Evolutionary conservation across 495 filamentous ascomycete species (phyloP).

Genomic region (Recurvomyces mirabilis): DNA sequence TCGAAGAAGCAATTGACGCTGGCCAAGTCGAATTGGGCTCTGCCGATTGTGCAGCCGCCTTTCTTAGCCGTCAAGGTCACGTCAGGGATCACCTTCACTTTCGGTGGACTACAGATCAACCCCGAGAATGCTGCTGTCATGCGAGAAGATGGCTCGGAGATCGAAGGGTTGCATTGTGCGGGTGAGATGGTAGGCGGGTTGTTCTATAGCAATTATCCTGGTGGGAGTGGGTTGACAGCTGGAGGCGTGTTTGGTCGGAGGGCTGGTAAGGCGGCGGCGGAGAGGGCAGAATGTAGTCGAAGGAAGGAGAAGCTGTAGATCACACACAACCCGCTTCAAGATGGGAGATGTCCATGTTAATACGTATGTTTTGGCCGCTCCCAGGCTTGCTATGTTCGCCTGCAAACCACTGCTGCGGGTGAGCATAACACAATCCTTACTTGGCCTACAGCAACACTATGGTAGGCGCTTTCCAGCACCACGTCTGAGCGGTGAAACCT

Average conservation of each 20-base stretch:
- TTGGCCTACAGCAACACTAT: no score
- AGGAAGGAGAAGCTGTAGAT: conserved; percentile 3
- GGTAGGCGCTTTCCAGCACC: no score
- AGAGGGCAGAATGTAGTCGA: conserved; percentile 2
- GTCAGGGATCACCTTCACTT: conserved; percentile 54
- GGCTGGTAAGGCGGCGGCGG: conserved; percentile 37
- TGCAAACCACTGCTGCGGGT: no score
- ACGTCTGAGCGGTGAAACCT: no score
- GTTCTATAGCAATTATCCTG: conserved; percentile 54
- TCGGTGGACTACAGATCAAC: conserved; percentile 47
- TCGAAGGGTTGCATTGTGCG: conserved; percentile 44
- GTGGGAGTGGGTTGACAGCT: conserved; percentile 50
- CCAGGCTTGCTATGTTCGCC: no score
- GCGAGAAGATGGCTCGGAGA: conserved; percentile 29
- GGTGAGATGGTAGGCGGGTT: conserved; percentile 55
- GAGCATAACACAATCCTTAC: no score
- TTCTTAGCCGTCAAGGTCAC: conserved; percentile 50
- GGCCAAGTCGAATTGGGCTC: conserved; percentile 54
- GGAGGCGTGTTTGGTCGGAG: conserved; percentile 46
- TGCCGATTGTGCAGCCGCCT: conserved; percentile 42
- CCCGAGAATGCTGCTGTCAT: conserved; percentile 39
- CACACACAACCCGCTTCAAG: no score
- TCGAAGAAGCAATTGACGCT: conserved; percentile 27
- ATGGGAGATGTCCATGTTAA: neutral
- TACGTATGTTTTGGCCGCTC: no score